These are phyloP conservation scores for Massarina eburnea DNA, from an alignment of 2,329 filamentous ascomycete species.

Conservation along the genomic window DNA sequence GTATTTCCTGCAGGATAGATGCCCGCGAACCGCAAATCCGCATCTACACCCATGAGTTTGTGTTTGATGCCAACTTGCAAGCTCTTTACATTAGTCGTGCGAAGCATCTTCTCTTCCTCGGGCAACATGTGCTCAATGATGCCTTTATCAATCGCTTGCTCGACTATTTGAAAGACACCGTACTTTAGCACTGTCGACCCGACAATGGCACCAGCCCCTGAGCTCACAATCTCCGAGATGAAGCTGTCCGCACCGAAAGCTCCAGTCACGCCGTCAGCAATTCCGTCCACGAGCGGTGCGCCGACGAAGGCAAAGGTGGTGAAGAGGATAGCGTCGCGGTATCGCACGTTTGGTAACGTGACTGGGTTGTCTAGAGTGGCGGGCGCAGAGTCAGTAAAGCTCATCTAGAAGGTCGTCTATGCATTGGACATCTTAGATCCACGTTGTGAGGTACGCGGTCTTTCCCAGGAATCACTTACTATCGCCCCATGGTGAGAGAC, in stretches of 20 bases:
- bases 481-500: constrained; percentile 42
- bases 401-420: no score
- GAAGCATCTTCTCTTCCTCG: constrained; percentile 43
- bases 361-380: constrained; percentile 45
- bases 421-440: no score
- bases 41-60: constrained; percentile 45
- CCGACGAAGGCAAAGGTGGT: constrained; percentile 42
- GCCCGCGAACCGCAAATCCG: constrained; percentile 36
- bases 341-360: constrained; percentile 43
- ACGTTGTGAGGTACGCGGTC: no score
- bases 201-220: constrained; percentile 31
- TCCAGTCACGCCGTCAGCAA: constrained; percentile 27
- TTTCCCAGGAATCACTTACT: no score
- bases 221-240: constrained; percentile 36
- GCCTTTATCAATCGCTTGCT: constrained; percentile 44
- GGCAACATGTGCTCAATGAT: constrained; percentile 42
- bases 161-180: constrained; percentile 42
- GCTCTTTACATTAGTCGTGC: constrained; percentile 39
- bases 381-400: no score
- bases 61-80: constrained; percentile 43
- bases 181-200: constrained; percentile 35
- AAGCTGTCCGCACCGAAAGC: constrained; percentile 40
- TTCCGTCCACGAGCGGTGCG: constrained; percentile 36
- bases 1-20: constrained; percentile 25
- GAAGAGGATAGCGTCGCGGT: constrained; percentile 42